These are phyloP conservation scores for Trebouxia sp. DNA, from an alignment of 139 green algal genomes.

Conservation along the genomic window DNA sequence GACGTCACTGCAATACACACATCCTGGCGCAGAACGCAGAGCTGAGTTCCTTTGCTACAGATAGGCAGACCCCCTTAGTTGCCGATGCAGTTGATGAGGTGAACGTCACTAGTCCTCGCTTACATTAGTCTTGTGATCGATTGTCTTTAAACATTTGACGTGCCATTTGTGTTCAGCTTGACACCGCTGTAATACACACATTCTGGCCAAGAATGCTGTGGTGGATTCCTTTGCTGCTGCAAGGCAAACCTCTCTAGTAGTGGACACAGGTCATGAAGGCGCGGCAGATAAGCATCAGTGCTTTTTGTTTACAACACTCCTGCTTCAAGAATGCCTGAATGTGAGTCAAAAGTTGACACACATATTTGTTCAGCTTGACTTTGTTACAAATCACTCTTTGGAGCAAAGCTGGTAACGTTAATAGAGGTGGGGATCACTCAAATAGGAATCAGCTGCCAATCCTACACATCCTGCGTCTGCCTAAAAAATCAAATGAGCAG, in stretches of 20 bases:
- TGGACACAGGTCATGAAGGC: conserved; percentile 76
- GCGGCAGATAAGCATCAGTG: conserved; percentile 62
- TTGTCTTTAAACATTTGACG: too few relatives aligned
- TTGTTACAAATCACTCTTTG: neutral
- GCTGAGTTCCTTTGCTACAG: conserved; percentile 84
- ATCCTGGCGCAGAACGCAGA: conserved; percentile 88
- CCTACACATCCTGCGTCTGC: neutral
- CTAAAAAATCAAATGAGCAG: conserved; percentile 62
- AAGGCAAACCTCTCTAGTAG: conserved; percentile 88
- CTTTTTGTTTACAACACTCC: too few relatives aligned
- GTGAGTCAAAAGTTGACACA: too few relatives aligned
- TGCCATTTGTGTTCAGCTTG: too few relatives aligned
- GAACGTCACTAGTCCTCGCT: too few relatives aligned
- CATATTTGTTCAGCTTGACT: neutral
- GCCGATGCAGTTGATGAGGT: conserved; percentile 78
- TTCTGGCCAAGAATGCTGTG: conserved; percentile 88
- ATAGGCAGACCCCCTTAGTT: conserved; percentile 87
- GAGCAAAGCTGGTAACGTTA: too few relatives aligned
- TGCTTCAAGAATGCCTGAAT: too few relatives aligned
- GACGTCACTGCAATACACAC: too few relatives aligned
- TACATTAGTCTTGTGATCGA: too few relatives aligned
- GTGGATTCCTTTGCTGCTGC: conserved; percentile 86
- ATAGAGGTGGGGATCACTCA: too few relatives aligned
- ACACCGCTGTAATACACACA: too few relatives aligned
- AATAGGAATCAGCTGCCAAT: too few relatives aligned